These are phyloP conservation scores for Adansonia grandidieri DNA, from an alignment of 441 rosid species.

Conservation along the genomic window DNA sequence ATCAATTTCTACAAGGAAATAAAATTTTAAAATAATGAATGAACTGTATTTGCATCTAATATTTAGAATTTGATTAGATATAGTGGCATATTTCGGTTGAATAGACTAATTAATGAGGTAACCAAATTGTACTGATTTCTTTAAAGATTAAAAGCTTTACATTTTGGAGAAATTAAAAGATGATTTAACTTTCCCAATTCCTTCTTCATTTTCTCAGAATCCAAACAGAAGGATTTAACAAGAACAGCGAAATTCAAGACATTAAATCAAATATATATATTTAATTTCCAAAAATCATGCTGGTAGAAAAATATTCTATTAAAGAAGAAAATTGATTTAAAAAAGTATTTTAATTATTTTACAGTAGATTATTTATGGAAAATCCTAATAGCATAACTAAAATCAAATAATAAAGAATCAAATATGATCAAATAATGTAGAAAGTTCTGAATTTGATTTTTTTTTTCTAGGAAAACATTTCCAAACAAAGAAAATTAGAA, in stretches of 20 bases:
- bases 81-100: conserved; percentile 4
- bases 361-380: neutral
- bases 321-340: neutral
- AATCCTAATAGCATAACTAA: neutral
- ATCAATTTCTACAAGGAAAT: conserved; percentile 6
- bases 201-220: conserved; percentile 31
- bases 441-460: neutral
- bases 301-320: no score
- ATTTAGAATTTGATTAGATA: conserved; percentile 15
- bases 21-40: conserved; percentile 7
- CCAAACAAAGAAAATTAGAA: neutral
- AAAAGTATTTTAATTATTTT: neutral
- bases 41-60: neutral
- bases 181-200: conserved; percentile 5
- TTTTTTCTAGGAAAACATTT: neutral
- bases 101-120: neutral
- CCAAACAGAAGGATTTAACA: conserved; percentile 29
- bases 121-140: neutral
- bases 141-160: neutral
- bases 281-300: neutral
- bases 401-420: neutral
- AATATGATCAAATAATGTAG: neutral
- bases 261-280: neutral
- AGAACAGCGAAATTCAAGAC: neutral
- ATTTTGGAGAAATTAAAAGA: neutral